phyloP scores from a whole-genome alignment of 2,329 filamentous ascomycete species.

The Teratosphaeria destructans region DNA sequence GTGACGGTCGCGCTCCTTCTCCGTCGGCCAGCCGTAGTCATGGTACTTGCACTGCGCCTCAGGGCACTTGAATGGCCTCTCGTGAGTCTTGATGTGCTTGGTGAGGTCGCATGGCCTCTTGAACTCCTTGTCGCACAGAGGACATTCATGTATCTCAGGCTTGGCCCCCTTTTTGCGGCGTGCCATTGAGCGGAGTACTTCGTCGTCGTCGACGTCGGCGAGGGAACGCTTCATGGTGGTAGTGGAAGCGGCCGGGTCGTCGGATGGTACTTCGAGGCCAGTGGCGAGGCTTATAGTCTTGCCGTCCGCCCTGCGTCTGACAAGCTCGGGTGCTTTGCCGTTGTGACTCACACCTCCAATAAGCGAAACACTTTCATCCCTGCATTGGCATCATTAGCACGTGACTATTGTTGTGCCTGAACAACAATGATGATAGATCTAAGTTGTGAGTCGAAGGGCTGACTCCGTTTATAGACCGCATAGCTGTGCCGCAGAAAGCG shows the following conservation, averaged over 20 bases:
- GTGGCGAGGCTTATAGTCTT: slow-evolving; percentile 64
- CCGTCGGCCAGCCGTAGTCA: slow-evolving; percentile 84
- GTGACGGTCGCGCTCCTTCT: slow-evolving; percentile 94
- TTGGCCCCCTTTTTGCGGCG: slow-evolving; percentile 82
- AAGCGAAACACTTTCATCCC: slow-evolving; percentile 64
- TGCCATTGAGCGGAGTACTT: slow-evolving; percentile 85
- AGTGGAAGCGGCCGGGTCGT: slow-evolving; percentile 45
- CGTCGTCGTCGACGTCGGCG: slow-evolving; percentile 56
- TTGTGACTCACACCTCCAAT: slow-evolving; percentile 73
- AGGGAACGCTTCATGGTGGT: slow-evolving; percentile 42
- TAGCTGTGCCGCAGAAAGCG: neutral
- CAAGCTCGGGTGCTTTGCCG: slow-evolving; percentile 72
- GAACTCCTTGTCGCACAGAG: slow-evolving; percentile 89
- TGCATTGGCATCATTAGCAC: slow-evolving; percentile 24
- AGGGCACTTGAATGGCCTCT: slow-evolving; percentile 89
- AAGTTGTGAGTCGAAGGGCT: neutral
- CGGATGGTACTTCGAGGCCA: slow-evolving; percentile 38
- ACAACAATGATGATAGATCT: slow-evolving; percentile 1
- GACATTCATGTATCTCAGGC: slow-evolving; percentile 33
- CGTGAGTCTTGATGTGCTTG: slow-evolving; percentile 97
- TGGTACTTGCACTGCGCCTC: slow-evolving; percentile 78
- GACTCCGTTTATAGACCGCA: neutral
- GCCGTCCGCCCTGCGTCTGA: slow-evolving; percentile 64
- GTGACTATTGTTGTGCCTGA: slow-evolving; percentile 3
- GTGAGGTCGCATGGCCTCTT: slow-evolving; percentile 94